Evolutionary conservation across 2,329 filamentous ascomycete species (phyloP).

Genomic region (Botrytis sinoallii): DNA sequence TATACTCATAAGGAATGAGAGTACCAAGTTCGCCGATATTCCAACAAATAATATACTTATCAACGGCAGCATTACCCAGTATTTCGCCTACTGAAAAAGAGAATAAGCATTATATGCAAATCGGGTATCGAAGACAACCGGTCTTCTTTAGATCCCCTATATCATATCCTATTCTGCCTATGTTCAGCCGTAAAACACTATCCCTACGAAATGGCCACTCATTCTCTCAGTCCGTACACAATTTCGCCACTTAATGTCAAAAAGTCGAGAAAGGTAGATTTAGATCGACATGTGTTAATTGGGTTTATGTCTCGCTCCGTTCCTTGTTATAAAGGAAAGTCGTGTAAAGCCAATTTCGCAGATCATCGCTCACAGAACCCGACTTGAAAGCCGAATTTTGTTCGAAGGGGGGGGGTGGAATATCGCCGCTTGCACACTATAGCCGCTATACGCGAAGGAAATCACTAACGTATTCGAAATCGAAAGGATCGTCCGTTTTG

Average conservation of each 20-base stretch:
- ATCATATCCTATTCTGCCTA: background rate
- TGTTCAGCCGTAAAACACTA: background rate
- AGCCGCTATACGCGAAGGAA: background rate
- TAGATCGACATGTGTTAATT: background rate
- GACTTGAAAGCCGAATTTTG: too few relatives aligned
- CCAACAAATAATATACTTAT: background rate
- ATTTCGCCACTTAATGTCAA: background rate
- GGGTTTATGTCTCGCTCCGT: background rate
- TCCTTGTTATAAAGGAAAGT: background rate
- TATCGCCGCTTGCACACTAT: background rate
- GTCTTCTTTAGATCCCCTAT: background rate
- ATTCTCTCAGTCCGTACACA: background rate
- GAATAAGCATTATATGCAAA: background rate
- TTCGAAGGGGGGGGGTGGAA: background rate
- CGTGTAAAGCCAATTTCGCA: background rate
- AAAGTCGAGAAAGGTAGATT: background rate
- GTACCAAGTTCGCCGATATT: rapidly evolving
- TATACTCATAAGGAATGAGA: background rate
- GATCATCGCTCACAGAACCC: background rate
- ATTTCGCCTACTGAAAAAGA: too few relatives aligned
- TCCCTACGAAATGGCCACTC: background rate
- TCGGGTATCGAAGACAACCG: background rate
- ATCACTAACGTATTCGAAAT: background rate
- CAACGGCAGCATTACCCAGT: too few relatives aligned
- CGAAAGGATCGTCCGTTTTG: background rate